Conservation (phyloP, 2,329 filamentous ascomycete species). For the Curvularia sp. region DNA sequence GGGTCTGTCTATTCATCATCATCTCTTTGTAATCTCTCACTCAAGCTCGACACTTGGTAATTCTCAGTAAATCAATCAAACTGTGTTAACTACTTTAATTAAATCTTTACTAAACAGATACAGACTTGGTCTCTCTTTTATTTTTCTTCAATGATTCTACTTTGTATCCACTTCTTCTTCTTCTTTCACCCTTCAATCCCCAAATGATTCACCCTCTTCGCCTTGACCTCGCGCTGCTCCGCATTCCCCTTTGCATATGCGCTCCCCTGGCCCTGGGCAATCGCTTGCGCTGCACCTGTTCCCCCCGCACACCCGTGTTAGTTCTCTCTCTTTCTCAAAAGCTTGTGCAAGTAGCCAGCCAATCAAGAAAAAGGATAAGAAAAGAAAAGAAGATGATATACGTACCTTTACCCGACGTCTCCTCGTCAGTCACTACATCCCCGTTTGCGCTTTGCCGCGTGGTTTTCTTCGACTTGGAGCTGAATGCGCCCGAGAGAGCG, state of each 20-base stretch:
- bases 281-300: conserved; percentile 32
- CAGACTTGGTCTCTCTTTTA: no score
- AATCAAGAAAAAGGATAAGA: no score
- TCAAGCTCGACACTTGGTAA: no score
- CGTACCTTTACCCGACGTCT: conserved; percentile 37
- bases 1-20: not conserved
- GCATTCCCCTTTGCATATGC: conserved; percentile 35
- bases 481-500: conserved; percentile 45
- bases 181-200: conserved; percentile 39
- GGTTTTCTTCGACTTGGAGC: conserved; percentile 41
- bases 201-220: conserved; percentile 45
- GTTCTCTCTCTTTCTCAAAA: no score
- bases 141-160: no score
- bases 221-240: conserved; percentile 24
- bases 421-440: conserved; percentile 29
- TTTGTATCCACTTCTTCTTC: not conserved
- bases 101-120: no score
- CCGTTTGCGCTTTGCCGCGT: conserved; percentile 42
- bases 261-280: conserved; percentile 28
- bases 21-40: no score
- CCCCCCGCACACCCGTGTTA: not conserved
- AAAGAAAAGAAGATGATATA: not conserved
- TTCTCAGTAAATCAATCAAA: no score
- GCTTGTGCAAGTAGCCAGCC: no score
- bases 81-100: no score